Conservation (phyloP, 169 alveolate species). For the Plasmodium relictum region DNA sequence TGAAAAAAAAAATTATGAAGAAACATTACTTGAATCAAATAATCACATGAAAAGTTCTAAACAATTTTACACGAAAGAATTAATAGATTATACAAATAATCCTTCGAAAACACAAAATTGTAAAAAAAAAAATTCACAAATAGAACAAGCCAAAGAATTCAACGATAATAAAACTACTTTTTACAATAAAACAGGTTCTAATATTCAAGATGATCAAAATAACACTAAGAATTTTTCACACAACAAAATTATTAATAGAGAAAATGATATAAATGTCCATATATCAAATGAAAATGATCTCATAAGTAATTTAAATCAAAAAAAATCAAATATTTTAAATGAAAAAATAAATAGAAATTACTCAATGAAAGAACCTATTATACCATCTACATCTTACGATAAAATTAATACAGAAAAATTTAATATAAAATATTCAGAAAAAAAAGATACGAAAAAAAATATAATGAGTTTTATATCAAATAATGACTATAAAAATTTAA, state of each 20-base stretch:
- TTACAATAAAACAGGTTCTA: no score
- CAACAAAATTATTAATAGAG: background rate
- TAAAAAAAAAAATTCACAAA: no score
- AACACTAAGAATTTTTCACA: background rate
- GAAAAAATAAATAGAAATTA: background rate
- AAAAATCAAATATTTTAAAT: slow-evolving; percentile 1
- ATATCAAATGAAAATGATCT: background rate
- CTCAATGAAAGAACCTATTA: background rate
- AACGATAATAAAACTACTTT: no score
- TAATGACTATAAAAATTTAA: background rate
- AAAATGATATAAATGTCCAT: background rate
- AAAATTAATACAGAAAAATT: background rate
- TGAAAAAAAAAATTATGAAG: background rate
- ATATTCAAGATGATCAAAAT: background rate
- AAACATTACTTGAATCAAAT: background rate
- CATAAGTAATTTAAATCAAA: background rate
- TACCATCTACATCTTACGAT: background rate
- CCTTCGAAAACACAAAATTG: no score
- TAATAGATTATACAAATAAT: slow-evolving; percentile 8
- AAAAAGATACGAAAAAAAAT: slow-evolving; percentile 11
- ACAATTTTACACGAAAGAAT: background rate
- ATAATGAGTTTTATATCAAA: slow-evolving; percentile 5
- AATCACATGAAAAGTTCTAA: background rate
- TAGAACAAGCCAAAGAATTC: no score
- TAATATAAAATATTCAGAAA: background rate